Percentiles rank a stretch among this genome's conserved stretches.
Evolutionary conservation across 805 yeast genomes (phyloP).

Genomic region (Kluyveromyces lactis): DNA sequence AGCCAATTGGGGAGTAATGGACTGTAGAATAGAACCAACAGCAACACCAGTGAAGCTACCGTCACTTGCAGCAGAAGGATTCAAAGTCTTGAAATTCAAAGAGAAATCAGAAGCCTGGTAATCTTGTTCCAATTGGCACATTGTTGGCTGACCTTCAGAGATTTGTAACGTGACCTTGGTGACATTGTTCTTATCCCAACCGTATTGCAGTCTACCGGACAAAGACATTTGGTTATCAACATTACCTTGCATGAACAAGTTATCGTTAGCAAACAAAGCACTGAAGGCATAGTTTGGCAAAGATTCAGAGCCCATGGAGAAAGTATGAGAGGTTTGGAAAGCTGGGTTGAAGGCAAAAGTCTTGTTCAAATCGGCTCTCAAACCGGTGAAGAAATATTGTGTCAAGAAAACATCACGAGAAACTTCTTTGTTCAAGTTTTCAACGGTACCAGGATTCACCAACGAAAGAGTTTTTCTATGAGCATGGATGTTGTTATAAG

Average conservation of each 20-base stretch:
- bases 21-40: slow-evolving; percentile 84
- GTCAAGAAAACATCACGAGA: slow-evolving; percentile 84
- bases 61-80: slow-evolving; percentile 64
- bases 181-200: slow-evolving; percentile 73
- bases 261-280: slow-evolving; percentile 82
- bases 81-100: slow-evolving; percentile 80
- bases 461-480: slow-evolving; percentile 79
- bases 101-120: slow-evolving; percentile 84
- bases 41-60: slow-evolving; percentile 85
- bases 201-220: slow-evolving; percentile 84
- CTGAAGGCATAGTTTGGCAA: slow-evolving; percentile 88
- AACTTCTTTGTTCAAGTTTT: slow-evolving; percentile 88
- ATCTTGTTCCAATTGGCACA: slow-evolving; percentile 96
- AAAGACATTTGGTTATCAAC: slow-evolving; percentile 79
- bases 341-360: slow-evolving; percentile 86
- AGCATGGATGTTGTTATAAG: slow-evolving; percentile 59
- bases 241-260: slow-evolving; percentile 82
- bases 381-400: slow-evolving; percentile 88
- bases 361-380: slow-evolving; percentile 93
- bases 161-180: slow-evolving; percentile 84
- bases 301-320: slow-evolving; percentile 76
- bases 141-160: slow-evolving; percentile 81
- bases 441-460: slow-evolving; percentile 89
- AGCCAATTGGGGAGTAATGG: slow-evolving; percentile 73
- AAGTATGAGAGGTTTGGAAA: slow-evolving; percentile 93